Evolutionary conservation across 1,139 yeast genomes (phyloP).

Genomic region (Tardiomyces blankii): DNA sequence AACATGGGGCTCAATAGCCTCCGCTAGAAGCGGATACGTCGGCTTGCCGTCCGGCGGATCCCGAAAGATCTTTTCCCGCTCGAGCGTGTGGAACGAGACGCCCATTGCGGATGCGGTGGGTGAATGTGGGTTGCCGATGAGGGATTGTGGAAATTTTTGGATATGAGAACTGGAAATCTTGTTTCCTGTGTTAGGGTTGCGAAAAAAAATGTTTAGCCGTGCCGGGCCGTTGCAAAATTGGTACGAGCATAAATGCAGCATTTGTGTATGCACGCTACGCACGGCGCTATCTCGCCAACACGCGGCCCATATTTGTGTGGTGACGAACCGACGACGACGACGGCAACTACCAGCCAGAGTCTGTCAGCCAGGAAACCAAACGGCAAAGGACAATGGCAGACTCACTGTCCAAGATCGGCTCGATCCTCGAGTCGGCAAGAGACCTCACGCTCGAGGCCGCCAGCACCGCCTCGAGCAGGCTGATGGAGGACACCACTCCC

Average conservation of each 20-base stretch:
- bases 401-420: slow-evolving; percentile 39
- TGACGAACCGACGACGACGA: too few species aligned
- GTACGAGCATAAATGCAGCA: too few species aligned
- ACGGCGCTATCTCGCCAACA: too few species aligned
- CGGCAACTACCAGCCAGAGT: too few species aligned
- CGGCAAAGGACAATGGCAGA: slow-evolving; percentile 37
- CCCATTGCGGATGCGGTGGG: slow-evolving; percentile 12
- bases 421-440: slow-evolving; percentile 69
- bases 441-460: slow-evolving; percentile 77
- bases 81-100: slow-evolving; percentile 66
- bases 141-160: not conserved
- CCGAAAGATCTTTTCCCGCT: slow-evolving; percentile 73
- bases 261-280: too few species aligned
- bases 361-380: too few species aligned
- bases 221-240: too few species aligned
- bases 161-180: not conserved
- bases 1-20: slow-evolving; percentile 89
- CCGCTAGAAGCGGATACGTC: slow-evolving; percentile 70
- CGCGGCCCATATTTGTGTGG: too few species aligned
- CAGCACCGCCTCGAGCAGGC: slow-evolving; percentile 55
- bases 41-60: slow-evolving; percentile 84
- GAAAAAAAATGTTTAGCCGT: too few species aligned
- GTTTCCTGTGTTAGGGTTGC: too few species aligned
- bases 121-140: not conserved
- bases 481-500: slow-evolving; percentile 35